Percentiles rank a stretch among this genome's conserved stretches.
Evolutionary conservation across 768 basidiomycete genomes (phyloP).

Genomic region (Boletellus ananas): DNA sequence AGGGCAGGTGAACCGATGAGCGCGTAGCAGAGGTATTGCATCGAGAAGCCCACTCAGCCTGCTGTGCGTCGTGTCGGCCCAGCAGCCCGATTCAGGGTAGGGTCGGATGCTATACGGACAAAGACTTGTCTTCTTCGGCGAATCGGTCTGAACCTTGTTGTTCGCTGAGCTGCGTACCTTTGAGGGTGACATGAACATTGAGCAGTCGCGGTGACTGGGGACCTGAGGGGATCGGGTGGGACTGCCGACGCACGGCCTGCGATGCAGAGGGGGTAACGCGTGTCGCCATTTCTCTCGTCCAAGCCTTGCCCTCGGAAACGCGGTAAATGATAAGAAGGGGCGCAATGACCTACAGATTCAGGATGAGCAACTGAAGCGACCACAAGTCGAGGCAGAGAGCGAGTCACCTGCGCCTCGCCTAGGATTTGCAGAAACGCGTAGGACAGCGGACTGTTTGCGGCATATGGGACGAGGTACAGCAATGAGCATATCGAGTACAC

Average conservation of each 20-base stretch:
- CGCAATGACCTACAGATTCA: slow-evolving; percentile 38
- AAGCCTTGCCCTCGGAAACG: slow-evolving; percentile 44
- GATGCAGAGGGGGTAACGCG: slow-evolving; percentile 1
- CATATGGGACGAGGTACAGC: slow-evolving; percentile 31
- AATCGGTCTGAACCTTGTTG: slow-evolving; percentile 1
- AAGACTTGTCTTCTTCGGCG: slow-evolving; percentile 7
- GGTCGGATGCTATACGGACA: not conserved
- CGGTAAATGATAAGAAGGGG: slow-evolving; percentile 47
- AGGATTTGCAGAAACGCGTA: slow-evolving; percentile 30
- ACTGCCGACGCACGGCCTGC: slow-evolving; percentile 11
- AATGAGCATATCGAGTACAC: slow-evolving; percentile 32
- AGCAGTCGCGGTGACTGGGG: slow-evolving; percentile 1
- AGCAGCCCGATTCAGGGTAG: not conserved
- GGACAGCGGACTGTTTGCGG: slow-evolving; percentile 20
- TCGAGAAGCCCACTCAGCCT: not conserved
- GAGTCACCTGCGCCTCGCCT: slow-evolving; percentile 27
- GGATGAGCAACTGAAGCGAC: not conserved
- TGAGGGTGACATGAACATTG: slow-evolving; percentile 18
- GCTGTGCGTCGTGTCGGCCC: not conserved
- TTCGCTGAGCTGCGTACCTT: slow-evolving; percentile 1
- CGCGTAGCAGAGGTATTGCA: not conserved
- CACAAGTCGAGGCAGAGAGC: not conserved
- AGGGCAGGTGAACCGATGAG: not conserved
- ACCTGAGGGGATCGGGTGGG: not conserved
- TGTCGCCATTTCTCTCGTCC: slow-evolving; percentile 27